Conservation (phyloP, 768 basidiomycete genomes). For the Russula griseocarnosa region DNA sequence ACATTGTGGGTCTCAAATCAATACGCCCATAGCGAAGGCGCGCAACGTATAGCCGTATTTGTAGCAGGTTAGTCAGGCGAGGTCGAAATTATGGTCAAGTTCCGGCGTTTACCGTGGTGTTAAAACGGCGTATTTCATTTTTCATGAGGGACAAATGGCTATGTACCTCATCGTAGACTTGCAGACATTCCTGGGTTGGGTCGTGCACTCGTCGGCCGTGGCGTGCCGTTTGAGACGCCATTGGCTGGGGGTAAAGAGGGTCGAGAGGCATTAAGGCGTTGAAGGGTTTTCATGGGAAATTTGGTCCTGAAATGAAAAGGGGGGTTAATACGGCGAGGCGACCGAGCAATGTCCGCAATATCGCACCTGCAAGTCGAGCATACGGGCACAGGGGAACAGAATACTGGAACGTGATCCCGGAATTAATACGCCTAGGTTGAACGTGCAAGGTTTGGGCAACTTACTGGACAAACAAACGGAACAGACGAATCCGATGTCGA, state of each 20-base stretch:
- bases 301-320: conserved; percentile 60
- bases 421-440: conserved; percentile 4
- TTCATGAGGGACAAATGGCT: neutral
- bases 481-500: conserved; percentile 96
- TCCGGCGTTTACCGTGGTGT: neutral
- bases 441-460: conserved; percentile 33
- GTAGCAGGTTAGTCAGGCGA: neutral
- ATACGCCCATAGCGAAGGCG: neutral
- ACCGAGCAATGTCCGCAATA: neutral
- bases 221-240: conserved; percentile 22
- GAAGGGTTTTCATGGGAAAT: conserved; percentile 90
- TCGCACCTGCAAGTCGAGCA: conserved; percentile 90
- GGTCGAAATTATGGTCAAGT: neutral
- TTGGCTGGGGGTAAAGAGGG: conserved; percentile 29
- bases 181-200: conserved; percentile 24
- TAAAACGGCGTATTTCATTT: neutral
- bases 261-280: conserved; percentile 63
- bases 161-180: conserved; percentile 21
- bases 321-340: neutral
- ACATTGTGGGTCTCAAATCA: neutral
- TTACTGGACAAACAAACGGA: conserved; percentile 96
- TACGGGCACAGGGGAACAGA: conserved; percentile 89
- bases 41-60: neutral
- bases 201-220: conserved; percentile 22
- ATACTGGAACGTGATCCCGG: conserved; percentile 50